These are phyloP conservation scores for Umbellularia californica DNA, from an alignment of 164 flowering plant genomes.

Conservation along the genomic window DNA sequence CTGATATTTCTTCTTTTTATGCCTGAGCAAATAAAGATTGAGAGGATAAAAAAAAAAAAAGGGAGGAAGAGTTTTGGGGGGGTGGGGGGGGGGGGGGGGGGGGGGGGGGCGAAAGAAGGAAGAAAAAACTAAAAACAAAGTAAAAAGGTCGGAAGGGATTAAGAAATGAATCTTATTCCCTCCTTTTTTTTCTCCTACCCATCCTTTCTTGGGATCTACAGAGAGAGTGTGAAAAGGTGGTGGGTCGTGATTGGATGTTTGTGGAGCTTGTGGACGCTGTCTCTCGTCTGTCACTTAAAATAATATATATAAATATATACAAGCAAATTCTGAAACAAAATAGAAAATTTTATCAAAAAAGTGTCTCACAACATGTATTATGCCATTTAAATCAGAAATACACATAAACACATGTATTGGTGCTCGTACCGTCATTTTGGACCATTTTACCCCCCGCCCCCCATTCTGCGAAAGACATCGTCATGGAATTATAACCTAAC, in stretches of 20 bases:
- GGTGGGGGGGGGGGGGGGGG: neutral
- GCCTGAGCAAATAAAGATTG: neutral
- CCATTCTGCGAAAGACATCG: too few relatives aligned
- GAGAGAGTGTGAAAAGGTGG: neutral
- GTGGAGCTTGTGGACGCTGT: neutral
- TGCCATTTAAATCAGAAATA: too few relatives aligned
- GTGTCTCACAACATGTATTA: too few relatives aligned
- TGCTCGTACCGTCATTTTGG: too few relatives aligned
- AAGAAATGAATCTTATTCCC: neutral
- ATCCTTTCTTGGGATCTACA: neutral
- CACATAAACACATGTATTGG: too few relatives aligned
- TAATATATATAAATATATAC: too few relatives aligned
- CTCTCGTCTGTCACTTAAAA: too few relatives aligned
- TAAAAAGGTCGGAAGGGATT: neutral
- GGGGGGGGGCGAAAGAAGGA: neutral
- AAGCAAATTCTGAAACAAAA: too few relatives aligned
- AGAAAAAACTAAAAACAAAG: neutral
- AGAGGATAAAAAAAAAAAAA: neutral
- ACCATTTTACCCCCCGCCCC: too few relatives aligned
- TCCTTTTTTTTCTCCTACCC: neutral
- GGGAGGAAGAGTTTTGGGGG: neutral
- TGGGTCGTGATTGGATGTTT: constrained; percentile 1
- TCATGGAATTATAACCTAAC: too few relatives aligned
- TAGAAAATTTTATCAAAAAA: too few relatives aligned
- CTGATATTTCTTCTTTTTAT: too few relatives aligned